Evolutionary conservation across 106 monocot species (phyloP).

Genomic region (Apostasia ramifera): DNA sequence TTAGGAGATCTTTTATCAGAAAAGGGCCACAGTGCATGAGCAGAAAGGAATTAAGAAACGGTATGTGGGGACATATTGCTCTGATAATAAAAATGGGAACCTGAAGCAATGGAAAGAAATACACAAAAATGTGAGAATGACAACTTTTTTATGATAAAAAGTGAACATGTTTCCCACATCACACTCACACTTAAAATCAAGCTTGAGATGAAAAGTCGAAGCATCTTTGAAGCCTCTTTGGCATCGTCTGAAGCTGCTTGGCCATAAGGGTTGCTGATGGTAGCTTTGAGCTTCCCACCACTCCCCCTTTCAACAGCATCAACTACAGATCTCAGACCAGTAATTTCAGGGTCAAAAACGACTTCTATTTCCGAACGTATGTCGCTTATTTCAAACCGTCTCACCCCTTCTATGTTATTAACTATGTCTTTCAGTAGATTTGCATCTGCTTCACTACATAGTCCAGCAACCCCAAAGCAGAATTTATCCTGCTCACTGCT

Average conservation of each 20-base stretch:
- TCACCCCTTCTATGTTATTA: constrained; percentile 49
- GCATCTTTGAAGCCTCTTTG: constrained; percentile 76
- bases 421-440: constrained; percentile 54
- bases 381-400: constrained; percentile 46
- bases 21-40: constrained; percentile 64
- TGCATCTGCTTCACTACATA: constrained; percentile 39
- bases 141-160: not conserved
- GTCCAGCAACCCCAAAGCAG: constrained; percentile 42
- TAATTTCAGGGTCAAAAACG: constrained; percentile 77
- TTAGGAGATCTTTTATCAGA: constrained; percentile 51
- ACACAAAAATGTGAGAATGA: not conserved
- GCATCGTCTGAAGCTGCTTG: constrained; percentile 41
- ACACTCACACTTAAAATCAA: constrained; percentile 76
- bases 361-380: constrained; percentile 52
- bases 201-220: constrained; percentile 73
- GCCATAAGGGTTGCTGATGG: constrained; percentile 54
- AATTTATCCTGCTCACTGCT: constrained; percentile 82
- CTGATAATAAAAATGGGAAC: constrained; percentile 73
- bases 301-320: constrained; percentile 62
- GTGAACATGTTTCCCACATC: not conserved
- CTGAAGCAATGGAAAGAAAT: constrained; percentile 24
- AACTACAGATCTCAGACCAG: constrained; percentile 71
- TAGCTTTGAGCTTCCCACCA: constrained; percentile 43
- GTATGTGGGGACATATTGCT: constrained; percentile 44
- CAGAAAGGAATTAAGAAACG: constrained; percentile 36